Conservation (phyloP, 2,329 filamentous ascomycete genomes). For the Botryosphaeria dothidea region DNA sequence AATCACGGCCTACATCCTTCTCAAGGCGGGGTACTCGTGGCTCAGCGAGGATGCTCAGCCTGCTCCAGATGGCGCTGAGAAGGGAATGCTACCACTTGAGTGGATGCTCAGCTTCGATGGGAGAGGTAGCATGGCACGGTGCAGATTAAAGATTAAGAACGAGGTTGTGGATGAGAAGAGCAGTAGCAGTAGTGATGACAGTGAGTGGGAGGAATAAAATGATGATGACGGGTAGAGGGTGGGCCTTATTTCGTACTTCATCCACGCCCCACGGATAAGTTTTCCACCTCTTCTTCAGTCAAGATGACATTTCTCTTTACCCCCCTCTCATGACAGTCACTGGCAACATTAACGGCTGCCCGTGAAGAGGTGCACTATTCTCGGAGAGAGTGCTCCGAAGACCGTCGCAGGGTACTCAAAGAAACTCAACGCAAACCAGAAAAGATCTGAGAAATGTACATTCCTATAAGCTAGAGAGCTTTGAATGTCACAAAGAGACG, state of each 20-base stretch:
- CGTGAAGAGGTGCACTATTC: not conserved
- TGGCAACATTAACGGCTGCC: not conserved
- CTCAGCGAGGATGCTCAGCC: constrained; percentile 39
- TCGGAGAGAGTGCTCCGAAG: too few relatives aligned
- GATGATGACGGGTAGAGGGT: not conserved
- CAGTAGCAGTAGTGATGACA: constrained; percentile 23
- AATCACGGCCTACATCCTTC: constrained; percentile 40
- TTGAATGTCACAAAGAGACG: too few relatives aligned
- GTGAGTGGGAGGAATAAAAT: not conserved
- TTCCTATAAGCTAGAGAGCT: too few relatives aligned
- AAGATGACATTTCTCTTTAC: not conserved
- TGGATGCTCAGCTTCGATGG: constrained; percentile 46
- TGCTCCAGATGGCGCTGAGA: constrained; percentile 32
- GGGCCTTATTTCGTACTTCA: not conserved
- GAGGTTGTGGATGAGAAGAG: constrained; percentile 29
- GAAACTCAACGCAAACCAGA: too few relatives aligned
- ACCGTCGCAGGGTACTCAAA: too few relatives aligned
- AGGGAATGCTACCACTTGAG: constrained; percentile 39
- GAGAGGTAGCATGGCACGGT: constrained; percentile 42
- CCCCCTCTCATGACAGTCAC: not conserved
- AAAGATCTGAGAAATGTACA: too few relatives aligned
- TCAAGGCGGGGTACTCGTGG: constrained; percentile 48
- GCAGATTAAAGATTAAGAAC: constrained; percentile 43
- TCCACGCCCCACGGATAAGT: too few relatives aligned
- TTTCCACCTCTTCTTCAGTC: too few relatives aligned